Conservation (phyloP, 192 early-diverging fungal genomes). For the Podila verticillata region DNA sequence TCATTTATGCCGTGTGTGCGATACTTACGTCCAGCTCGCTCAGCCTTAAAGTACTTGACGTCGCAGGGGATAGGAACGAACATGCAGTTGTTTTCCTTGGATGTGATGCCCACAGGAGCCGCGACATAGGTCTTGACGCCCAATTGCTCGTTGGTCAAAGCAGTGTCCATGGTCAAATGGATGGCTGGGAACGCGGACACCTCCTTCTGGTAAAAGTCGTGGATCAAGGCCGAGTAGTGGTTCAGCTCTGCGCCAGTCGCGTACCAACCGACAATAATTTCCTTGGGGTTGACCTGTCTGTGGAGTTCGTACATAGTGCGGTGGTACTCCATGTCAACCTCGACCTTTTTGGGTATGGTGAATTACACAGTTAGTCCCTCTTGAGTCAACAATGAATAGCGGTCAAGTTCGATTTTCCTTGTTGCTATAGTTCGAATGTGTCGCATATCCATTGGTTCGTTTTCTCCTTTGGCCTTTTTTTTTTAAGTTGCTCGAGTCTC, state of each 20-base stretch:
- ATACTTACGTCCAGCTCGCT: slow-evolving; percentile 80
- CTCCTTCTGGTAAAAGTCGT: slow-evolving; percentile 85
- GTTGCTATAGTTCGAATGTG: too few relatives aligned
- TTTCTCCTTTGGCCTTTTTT: too few relatives aligned
- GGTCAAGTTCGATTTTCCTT: too few relatives aligned
- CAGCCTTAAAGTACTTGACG: slow-evolving; percentile 91
- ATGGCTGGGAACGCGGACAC: slow-evolving; percentile 79
- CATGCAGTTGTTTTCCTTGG: slow-evolving; percentile 82
- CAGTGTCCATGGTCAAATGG: slow-evolving; percentile 90
- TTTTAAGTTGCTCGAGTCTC: neutral
- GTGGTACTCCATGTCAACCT: slow-evolving; percentile 92
- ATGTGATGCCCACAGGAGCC: slow-evolving; percentile 76
- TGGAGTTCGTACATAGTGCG: slow-evolving; percentile 87
- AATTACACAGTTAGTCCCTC: too few relatives aligned
- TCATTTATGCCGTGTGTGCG: neutral
- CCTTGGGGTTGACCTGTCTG: slow-evolving; percentile 89
- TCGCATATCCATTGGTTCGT: too few relatives aligned
- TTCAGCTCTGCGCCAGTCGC: slow-evolving; percentile 73
- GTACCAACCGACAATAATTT: slow-evolving; percentile 96
- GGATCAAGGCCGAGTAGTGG: slow-evolving; percentile 76
- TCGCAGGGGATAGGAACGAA: slow-evolving; percentile 90
- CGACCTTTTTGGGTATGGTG: slow-evolving; percentile 56
- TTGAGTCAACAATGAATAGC: too few relatives aligned
- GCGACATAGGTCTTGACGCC: slow-evolving; percentile 81
- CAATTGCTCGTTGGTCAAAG: slow-evolving; percentile 71